A percentile compares a stretch with the other conserved stretches of the same genome.
These are phyloP conservation scores for Mycena metata DNA, from an alignment of 768 basidiomycete genomes.

Conservation along the genomic window DNA sequence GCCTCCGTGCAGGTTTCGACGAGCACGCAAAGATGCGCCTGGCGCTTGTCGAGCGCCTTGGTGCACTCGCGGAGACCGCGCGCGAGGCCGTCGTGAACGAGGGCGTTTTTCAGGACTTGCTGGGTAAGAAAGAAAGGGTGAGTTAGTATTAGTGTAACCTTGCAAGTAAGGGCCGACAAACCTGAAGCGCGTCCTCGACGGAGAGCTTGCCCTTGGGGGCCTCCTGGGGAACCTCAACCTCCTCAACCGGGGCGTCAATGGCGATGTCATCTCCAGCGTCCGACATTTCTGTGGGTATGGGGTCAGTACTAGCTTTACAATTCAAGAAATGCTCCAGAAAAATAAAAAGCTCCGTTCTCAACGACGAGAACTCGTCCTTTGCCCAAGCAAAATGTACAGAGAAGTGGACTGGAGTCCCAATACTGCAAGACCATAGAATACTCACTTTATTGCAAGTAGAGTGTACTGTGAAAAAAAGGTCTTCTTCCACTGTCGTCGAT, in stretches of 20 bases:
- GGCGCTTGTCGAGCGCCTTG: constrained; percentile 98
- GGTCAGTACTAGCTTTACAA: background rate
- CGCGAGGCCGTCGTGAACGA: constrained; percentile 98
- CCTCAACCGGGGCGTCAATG: constrained; percentile 76
- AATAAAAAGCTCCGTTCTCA: too few species aligned
- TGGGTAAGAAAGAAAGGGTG: constrained; percentile 51
- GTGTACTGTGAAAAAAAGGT: constrained; percentile 62
- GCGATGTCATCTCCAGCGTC: constrained; percentile 97
- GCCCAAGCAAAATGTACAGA: background rate
- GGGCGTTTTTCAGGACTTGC: constrained; percentile 99
- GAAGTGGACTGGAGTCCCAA: background rate
- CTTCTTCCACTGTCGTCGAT: constrained; percentile 98
- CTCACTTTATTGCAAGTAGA: constrained; percentile 32
- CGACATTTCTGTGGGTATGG: constrained; percentile 77
- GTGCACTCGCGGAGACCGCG: constrained; percentile 97
- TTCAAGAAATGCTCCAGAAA: too few species aligned
- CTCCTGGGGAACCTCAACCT: constrained; percentile 87
- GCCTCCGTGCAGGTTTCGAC: constrained; percentile 99
- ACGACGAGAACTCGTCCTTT: too few species aligned
- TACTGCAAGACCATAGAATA: constrained; percentile 11
- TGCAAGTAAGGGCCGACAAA: constrained; percentile 44
- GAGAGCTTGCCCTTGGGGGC: constrained; percentile 96
- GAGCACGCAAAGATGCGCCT: constrained; percentile 98
- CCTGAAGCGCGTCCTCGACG: constrained; percentile 95
- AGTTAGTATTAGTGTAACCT: background rate